Evolutionary conservation across 768 basidiomycete genomes (phyloP), one percentile per base, ranked within the genome.

Genomic region (Suillus decipiens): DNA sequence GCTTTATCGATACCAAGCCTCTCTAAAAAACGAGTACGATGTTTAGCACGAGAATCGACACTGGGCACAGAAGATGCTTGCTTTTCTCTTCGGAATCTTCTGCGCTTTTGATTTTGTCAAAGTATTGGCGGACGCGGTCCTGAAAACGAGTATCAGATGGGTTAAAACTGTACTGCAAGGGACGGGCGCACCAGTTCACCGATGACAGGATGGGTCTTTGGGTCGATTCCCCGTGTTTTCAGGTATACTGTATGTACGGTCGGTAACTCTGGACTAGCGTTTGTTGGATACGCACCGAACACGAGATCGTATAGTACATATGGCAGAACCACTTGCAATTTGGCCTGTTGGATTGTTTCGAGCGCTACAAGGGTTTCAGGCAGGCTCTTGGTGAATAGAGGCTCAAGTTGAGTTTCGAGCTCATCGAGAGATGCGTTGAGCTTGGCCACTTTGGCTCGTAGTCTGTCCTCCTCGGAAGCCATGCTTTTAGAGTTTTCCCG

Each of bases 251-350:
- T 17, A 19, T 50, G 22, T 22, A 31, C 2, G 51, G 51, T 56
- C 3, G 63, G 28, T 41, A 61, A 4, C 45, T 39, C 19, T 19
- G 34, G 24, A 37, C 17, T 17, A 28, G 37, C 45, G n/a, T 31
- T 28, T 22, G 15, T 19, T 47, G 5, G 53, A 42, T 5, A 79
- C 88, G 66, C 66, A 93, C 93, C 88, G 76, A 93, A 93, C n/a
- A 93, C 78, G 11, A 95, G 82, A 73, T 94, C 92, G 70, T 95
- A 92, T 3, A 90, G 81, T 36, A 92, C 80, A 75, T 95, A 95
- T n/a, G 92, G 90, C 48, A 95, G 71, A 41, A 86, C 79, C 6
- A 88, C 87, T 66, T 95, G 90, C 3, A 94, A 75, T 73, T 93
- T 93, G 31, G 92, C 93, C 69, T 92, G 90, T 63, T 93, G 88